A percentile compares a stretch with the other conserved stretches of the same genome.
phyloP scores from a whole-genome alignment of 805 yeast species.

The Schizosaccharomyces lindneri region DNA sequence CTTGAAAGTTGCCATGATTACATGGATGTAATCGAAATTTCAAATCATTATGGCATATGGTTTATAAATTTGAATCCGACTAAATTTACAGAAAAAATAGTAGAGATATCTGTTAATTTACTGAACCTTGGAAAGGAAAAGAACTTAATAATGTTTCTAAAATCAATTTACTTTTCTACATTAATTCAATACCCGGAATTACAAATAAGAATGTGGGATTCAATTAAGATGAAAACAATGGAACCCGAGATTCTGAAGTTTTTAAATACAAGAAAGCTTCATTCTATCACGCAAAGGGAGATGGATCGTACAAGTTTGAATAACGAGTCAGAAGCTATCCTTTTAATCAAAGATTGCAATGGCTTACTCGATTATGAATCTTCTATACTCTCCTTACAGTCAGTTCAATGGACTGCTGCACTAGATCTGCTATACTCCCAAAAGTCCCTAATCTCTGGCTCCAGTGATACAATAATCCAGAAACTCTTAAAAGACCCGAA shows the following conservation, averaged over 20 bases:
- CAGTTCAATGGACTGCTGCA: neutral
- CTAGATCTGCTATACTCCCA: neutral
- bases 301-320: neutral
- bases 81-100: neutral
- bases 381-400: neutral
- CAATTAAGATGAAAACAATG: neutral
- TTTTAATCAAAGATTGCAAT: neutral
- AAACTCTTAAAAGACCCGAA: neutral
- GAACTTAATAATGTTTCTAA: neutral
- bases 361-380: neutral
- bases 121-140: neutral
- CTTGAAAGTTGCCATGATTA: neutral
- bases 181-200: neutral
- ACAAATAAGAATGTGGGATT: neutral
- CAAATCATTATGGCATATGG: neutral
- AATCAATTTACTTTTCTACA: neutral
- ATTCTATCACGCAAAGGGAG: neutral
- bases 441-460: neutral
- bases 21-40: neutral
- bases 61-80: neutral
- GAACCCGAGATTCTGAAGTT: neutral
- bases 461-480: neutral
- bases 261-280: neutral
- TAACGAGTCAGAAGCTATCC: neutral
- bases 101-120: neutral